phyloP scores from a whole-genome alignment of 2,329 filamentous ascomycete species.

The Colletotrichum lini region DNA sequence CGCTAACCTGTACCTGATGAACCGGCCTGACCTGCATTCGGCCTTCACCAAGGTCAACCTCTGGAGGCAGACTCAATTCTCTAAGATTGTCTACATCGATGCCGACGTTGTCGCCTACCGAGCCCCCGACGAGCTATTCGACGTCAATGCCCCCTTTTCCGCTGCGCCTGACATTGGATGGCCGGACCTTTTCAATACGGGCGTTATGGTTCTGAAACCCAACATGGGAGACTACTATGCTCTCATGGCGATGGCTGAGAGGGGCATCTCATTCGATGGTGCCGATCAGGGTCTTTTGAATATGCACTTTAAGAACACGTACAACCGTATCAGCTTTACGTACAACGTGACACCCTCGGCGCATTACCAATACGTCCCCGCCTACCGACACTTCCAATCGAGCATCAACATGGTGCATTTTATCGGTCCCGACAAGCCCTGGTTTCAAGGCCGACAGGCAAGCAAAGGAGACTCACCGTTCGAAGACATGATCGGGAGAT shows the following conservation, averaged over 20 bases:
- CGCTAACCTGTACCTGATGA: conserved; percentile 91
- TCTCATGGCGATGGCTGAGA: conserved; percentile 84
- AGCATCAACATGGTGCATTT: conserved; percentile 94
- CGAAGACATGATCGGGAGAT: conserved; percentile 86
- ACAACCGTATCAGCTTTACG: conserved; percentile 90
- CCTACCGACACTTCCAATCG: conserved; percentile 92
- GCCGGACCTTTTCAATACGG: conserved; percentile 99
- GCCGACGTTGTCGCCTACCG: conserved; percentile 92
- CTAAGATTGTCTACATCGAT: conserved; percentile 94
- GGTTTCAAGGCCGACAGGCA: conserved; percentile 75
- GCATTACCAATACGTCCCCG: conserved; percentile 97
- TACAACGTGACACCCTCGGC: conserved; percentile 98
- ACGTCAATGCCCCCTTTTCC: conserved; percentile 70
- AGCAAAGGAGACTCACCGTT: conserved; percentile 74
- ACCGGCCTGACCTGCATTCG: conserved; percentile 88
- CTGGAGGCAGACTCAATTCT: conserved; percentile 92
- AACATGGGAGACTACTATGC: conserved; percentile 91
- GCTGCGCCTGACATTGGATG: conserved; percentile 96
- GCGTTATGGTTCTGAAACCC: conserved; percentile 91
- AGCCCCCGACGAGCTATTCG: conserved; percentile 93
- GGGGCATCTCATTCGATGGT: conserved; percentile 94
- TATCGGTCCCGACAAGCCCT: conserved; percentile 93
- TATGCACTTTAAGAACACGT: conserved; percentile 88
- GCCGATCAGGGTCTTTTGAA: conserved; percentile 97
- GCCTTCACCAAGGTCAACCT: conserved; percentile 97